Evolutionary conservation across 371 early-diverging fungal genomes (phyloP).

Genomic region (Saksenaea oblongispora): DNA sequence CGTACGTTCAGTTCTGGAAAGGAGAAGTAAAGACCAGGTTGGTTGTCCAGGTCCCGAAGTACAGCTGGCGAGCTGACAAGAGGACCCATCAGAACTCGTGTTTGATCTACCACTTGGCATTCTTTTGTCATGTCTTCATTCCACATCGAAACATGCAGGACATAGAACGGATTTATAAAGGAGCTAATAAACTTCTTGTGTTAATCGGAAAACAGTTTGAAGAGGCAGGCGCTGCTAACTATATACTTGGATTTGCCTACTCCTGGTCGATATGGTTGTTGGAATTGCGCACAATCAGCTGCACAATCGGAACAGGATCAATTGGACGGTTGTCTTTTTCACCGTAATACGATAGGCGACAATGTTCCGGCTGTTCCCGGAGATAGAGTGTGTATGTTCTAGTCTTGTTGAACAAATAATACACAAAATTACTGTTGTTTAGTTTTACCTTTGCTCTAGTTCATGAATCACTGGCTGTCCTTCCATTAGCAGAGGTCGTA

Average conservation of each 20-base stretch:
- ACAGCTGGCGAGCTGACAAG: constrained; percentile 52
- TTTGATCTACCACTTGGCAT: constrained; percentile 12
- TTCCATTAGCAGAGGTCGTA: not conserved
- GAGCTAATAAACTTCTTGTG: not conserved
- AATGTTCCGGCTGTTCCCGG: constrained; percentile 69
- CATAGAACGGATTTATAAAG: constrained; percentile 19
- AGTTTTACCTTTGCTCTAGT: not conserved
- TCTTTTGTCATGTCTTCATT: constrained; percentile 23
- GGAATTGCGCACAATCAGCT: constrained; percentile 31
- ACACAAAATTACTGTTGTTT: not conserved
- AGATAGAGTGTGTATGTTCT: constrained; percentile 29
- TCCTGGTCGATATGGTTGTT: not conserved
- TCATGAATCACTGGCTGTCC: not conserved
- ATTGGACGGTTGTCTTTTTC: constrained; percentile 75
- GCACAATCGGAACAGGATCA: constrained; percentile 72
- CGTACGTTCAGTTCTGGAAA: constrained; percentile 55
- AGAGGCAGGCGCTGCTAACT: not conserved
- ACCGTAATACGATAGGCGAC: constrained; percentile 69
- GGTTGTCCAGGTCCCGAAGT: constrained; percentile 46
- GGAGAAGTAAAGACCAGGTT: constrained; percentile 54
- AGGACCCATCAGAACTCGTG: constrained; percentile 54
- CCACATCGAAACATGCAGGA: constrained; percentile 26
- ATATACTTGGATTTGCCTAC: constrained; percentile 8
- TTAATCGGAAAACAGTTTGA: not conserved
- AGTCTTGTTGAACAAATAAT: not conserved